Percentiles rank a stretch among this genome's conserved stretches.
These are phyloP conservation scores for Cladophialophora yegresii DNA, from an alignment of 2,329 filamentous ascomycete genomes.

Conservation along the genomic window DNA sequence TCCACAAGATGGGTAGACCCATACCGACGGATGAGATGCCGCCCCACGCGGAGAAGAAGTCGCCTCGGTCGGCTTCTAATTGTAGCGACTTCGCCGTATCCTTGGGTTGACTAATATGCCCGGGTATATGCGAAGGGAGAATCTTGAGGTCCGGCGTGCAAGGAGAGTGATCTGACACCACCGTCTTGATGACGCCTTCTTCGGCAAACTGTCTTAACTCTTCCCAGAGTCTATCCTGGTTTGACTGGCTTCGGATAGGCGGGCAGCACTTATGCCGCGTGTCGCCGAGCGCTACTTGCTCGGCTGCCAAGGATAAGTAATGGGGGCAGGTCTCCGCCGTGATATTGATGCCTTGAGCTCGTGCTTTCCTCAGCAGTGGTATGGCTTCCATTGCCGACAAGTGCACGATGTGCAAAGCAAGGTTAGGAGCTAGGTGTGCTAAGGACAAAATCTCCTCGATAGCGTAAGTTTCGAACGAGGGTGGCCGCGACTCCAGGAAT, in stretches of 20 bases:
- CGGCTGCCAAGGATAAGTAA: constrained; percentile 81
- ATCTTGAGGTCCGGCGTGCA: constrained; percentile 95
- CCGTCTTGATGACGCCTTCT: constrained; percentile 82
- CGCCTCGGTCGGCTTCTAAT: constrained; percentile 57
- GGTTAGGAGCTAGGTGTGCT: constrained; percentile 73
- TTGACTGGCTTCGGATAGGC: constrained; percentile 77
- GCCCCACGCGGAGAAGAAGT: constrained; percentile 96
- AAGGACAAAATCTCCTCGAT: constrained; percentile 82
- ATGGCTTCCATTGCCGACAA: constrained; percentile 87
- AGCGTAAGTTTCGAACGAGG: constrained; percentile 86
- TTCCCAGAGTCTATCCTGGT: constrained; percentile 84
- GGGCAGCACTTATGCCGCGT: constrained; percentile 95
- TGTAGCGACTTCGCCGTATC: constrained; percentile 33
- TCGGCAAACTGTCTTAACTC: constrained; percentile 64
- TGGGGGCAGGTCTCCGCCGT: constrained; percentile 96
- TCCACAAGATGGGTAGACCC: constrained; percentile 87
- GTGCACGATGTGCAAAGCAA: constrained; percentile 92
- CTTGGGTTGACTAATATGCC: constrained; percentile 43
- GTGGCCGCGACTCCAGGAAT: constrained; percentile 87
- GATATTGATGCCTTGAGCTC: constrained; percentile 74
- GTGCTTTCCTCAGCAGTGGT: constrained; percentile 73
- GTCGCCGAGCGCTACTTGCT: constrained; percentile 79
- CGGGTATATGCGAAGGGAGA: constrained; percentile 69
- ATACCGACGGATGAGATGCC: constrained; percentile 93
- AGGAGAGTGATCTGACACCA: constrained; percentile 94